phyloP scores from a whole-genome alignment of 345 rosid species.

The Ailanthus altissimus region DNA sequence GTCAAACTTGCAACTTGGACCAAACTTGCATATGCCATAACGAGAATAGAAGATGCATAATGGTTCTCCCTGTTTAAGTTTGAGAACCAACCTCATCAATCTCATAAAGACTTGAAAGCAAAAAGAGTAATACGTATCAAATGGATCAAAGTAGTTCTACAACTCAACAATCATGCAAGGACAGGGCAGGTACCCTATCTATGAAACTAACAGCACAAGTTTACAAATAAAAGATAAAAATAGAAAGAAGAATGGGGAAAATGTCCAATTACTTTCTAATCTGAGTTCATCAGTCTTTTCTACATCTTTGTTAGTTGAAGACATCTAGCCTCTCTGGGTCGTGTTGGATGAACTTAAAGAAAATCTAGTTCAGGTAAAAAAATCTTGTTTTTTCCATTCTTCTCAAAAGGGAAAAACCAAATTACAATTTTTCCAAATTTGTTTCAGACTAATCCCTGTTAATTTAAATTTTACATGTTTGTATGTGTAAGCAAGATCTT shows the following conservation, averaged over 20 bases:
- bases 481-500: not conserved
- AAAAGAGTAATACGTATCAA: not conserved
- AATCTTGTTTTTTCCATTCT: not conserved
- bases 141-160: not conserved
- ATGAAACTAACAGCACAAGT: not conserved
- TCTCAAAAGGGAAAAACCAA: not conserved
- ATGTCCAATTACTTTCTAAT: not conserved
- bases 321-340: not conserved
- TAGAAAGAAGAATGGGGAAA: not conserved
- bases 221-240: not conserved
- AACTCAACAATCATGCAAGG: slow-evolving; percentile 1
- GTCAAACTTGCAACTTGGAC: slow-evolving; percentile 98
- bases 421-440: not conserved
- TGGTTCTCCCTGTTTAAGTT: slow-evolving; percentile 77
- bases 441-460: not conserved
- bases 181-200: not conserved
- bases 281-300: not conserved
- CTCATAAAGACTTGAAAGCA: not conserved
- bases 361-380: not conserved
- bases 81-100: slow-evolving; percentile 23
- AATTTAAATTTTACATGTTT: not conserved
- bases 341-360: not conserved
- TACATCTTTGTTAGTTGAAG: not conserved
- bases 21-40: slow-evolving; percentile 98
- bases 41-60: slow-evolving; percentile 91